Evolutionary conservation across 177 flowering plant genomes (phyloP).

Genomic region (Vitis hybrid): DNA sequence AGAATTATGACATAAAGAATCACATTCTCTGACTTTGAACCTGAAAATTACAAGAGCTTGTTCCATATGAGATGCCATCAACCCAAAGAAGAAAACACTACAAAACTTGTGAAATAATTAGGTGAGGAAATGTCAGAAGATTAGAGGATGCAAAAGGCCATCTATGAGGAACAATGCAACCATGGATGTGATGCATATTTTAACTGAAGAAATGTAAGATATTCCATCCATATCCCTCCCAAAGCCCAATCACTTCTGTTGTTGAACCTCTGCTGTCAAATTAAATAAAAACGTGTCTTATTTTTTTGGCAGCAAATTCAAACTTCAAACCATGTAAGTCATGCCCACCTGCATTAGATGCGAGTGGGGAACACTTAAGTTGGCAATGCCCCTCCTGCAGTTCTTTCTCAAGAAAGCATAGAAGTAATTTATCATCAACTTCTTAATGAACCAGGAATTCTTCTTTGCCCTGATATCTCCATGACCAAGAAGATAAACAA

Average conservation of each 20-base stretch:
- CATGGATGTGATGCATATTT: too few relatives aligned
- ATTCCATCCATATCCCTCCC: background rate
- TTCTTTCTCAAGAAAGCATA: conserved; percentile 94
- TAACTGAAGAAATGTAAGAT: too few relatives aligned
- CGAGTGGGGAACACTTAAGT: conserved; percentile 86
- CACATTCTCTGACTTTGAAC: background rate
- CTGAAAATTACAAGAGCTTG: background rate
- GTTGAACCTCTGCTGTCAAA: conserved; percentile 3
- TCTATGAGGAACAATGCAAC: background rate
- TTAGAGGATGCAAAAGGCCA: background rate
- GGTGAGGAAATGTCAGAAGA: background rate
- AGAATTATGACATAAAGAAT: background rate
- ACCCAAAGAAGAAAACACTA: background rate
- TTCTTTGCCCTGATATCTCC: conserved; percentile 96
- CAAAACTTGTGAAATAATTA: background rate
- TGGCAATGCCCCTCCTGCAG: conserved; percentile 89
- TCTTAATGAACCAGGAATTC: conserved; percentile 96
- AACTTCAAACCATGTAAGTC: conserved; percentile 92
- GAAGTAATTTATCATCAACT: conserved; percentile 84
- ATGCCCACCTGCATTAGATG: conserved; percentile 95
- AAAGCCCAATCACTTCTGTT: background rate
- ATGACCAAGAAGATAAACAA: conserved; percentile 96
- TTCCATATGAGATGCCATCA: background rate
- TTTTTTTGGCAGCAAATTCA: conserved; percentile 2
- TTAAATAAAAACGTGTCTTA: background rate